Conservation (phyloP, 2,329 filamentous ascomycete genomes). For the Sporothrix protearum region DNA sequence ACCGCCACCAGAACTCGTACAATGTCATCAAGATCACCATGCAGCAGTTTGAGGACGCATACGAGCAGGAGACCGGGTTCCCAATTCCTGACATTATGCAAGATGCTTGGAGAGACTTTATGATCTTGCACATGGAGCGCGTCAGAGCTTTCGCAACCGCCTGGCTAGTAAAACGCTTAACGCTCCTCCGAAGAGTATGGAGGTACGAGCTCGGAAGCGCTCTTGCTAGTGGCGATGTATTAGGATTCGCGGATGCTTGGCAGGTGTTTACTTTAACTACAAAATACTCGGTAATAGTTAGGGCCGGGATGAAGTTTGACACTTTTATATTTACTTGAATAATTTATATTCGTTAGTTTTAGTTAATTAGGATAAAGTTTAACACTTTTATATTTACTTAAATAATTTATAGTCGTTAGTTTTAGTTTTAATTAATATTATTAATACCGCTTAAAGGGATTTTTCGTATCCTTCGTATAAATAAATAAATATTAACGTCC, state of each 20-base stretch:
- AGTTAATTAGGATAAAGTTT: neutral
- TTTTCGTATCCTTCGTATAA: neutral
- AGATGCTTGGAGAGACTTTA: neutral
- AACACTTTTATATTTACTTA: neutral
- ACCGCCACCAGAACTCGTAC: neutral
- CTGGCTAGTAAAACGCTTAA: too few relatives aligned
- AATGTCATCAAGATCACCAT: neutral
- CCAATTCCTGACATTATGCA: neutral
- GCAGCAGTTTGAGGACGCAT: neutral
- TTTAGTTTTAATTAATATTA: neutral
- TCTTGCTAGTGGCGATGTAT: neutral
- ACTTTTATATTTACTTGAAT: neutral
- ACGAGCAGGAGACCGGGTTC: neutral
- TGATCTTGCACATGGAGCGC: neutral
- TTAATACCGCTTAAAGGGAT: neutral
- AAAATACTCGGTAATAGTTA: neutral
- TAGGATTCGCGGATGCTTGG: neutral
- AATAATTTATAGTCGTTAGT: neutral
- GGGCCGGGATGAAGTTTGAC: neutral
- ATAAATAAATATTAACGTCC: neutral
- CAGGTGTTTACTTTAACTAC: neutral
- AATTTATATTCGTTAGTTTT: too few relatives aligned
- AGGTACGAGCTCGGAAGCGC: neutral
- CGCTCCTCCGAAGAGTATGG: neutral
- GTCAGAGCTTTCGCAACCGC: neutral